Base-by-base conservation (phyloP, 2,329 filamentous ascomycete genomes). In the Pseudogymnoascus sp. region DNA sequence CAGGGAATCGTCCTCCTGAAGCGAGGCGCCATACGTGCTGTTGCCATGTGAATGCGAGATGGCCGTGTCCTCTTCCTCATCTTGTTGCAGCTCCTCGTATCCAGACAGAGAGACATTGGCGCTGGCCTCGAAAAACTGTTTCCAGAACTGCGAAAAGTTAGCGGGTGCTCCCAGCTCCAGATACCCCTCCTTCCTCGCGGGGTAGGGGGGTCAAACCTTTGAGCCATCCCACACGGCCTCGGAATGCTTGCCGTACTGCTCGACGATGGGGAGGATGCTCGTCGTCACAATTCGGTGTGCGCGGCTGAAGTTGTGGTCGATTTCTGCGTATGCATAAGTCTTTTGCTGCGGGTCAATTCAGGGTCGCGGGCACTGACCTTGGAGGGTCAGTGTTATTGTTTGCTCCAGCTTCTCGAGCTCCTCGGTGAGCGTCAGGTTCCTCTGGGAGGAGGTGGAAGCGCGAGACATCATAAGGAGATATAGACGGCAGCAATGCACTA, bases 111-210 rank as follows among this genome's bases (percentile, higher is more conserved):
- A 96, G 26, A 99, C 93, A 72, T 99, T 97, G 74, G 95, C 95
- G 59, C 93, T 96, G 37, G 95, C 92, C 78, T 99, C 95, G 76
- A 99, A 99, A 80, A 99, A 99, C 79, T 97, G 93, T 77, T 99
- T 99, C 95, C 95, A 99, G 77, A 99, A 99, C 90, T 96, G 72
- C 11, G 62, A 24, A 21, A 24, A 4, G 40, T 61, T 19, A 47
- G 10, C 19, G 6, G 16, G 11, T 61, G 40, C 44, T 29, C 6
- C 10, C 19, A 4, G n/a, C n/a, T n/a, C n/a, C n/a, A 42, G 13
- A 63, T 61, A 24, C 37, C 37, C 10, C 21, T 26, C 37, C 37
- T 10, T 16, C 59, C 16, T n/a, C 40, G 24, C 35, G 14, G 21
- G 47, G 26, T 14, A n/a, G 11, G 13, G 13, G 50, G 6, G 44